Evolutionary conservation across 2,329 filamentous ascomycete species (phyloP).

Genomic region (Aspergillus thermomutatus): DNA sequence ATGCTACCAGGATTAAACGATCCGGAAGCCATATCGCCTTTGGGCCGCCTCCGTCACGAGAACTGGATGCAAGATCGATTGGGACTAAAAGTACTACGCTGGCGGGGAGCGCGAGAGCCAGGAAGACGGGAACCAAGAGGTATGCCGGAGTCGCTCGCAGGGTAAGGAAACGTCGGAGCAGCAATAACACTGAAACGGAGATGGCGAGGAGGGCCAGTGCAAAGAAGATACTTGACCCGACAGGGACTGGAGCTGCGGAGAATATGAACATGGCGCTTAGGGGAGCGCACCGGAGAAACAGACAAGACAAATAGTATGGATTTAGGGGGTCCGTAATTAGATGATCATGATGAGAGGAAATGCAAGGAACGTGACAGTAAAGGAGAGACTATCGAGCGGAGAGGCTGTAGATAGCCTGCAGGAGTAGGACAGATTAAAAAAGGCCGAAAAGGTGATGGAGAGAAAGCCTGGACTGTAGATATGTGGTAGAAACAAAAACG

Average conservation of each 20-base stretch:
- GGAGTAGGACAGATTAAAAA: not conserved
- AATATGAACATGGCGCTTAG: conserved; percentile 27
- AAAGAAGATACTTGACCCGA: conserved; percentile 78
- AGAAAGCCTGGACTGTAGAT: conserved; percentile 1
- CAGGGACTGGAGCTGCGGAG: conserved; percentile 47
- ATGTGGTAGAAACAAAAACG: not conserved
- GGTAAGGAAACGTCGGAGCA: conserved; percentile 86
- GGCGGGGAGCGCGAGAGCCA: conserved; percentile 88
- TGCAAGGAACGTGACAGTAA: conserved; percentile 6
- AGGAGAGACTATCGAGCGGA: conserved; percentile 13
- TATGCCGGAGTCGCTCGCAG: conserved; percentile 87
- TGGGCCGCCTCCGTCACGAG: conserved; percentile 66
- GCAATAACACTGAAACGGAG: conserved; percentile 72
- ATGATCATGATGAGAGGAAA: conserved; percentile 8
- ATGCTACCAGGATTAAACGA: conserved; percentile 75
- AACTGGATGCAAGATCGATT: conserved; percentile 88
- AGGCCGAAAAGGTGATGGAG: conserved; percentile 3
- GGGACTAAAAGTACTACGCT: conserved; percentile 90
- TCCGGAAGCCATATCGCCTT: conserved; percentile 85
- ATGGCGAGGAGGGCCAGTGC: conserved; percentile 69
- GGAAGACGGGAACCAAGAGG: conserved; percentile 86
- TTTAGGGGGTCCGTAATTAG: conserved; percentile 8
- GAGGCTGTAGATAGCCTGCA: conserved; percentile 6
- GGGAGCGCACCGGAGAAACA: conserved; percentile 12
- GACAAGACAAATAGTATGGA: conserved; percentile 7